phyloP scores from a whole-genome alignment of 2,329 filamentous ascomycete species.

The Boeremia lycopersici region DNA sequence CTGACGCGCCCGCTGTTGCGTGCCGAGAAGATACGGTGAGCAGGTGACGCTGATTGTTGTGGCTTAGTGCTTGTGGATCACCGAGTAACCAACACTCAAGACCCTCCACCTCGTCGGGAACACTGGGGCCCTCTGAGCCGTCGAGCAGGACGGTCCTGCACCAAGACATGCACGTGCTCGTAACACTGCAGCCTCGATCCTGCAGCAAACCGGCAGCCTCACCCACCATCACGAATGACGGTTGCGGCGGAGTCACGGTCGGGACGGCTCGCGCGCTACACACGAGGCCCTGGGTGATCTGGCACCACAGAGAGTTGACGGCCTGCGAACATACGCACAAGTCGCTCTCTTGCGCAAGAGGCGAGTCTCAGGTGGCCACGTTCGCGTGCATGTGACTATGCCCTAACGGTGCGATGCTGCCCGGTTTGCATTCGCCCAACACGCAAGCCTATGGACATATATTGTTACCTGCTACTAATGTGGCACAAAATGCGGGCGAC shows the following conservation, averaged over 20 bases:
- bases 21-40: slow-evolving; percentile 18
- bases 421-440: slow-evolving; percentile 48
- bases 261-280: slow-evolving; percentile 45
- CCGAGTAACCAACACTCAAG: background rate
- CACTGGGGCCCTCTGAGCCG: background rate
- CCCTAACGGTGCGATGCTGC: slow-evolving; percentile 45
- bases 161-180: slow-evolving; percentile 14
- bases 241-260: slow-evolving; percentile 24
- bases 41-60: slow-evolving; percentile 13
- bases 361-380: slow-evolving; percentile 47
- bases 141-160: slow-evolving; percentile 16
- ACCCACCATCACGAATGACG: slow-evolving; percentile 13
- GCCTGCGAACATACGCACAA: slow-evolving; percentile 44
- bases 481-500: slow-evolving; percentile 44
- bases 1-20: background rate
- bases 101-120: slow-evolving; percentile 1
- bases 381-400: slow-evolving; percentile 47
- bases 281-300: slow-evolving; percentile 42
- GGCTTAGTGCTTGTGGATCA: slow-evolving; percentile 9
- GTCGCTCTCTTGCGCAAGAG: slow-evolving; percentile 34
- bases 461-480: slow-evolving; percentile 47
- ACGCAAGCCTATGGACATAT: slow-evolving; percentile 43
- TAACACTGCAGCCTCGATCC: slow-evolving; percentile 23
- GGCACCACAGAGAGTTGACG: slow-evolving; percentile 42
- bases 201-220: slow-evolving; percentile 27